phyloP scores from a whole-genome alignment of 2,329 filamentous ascomycete species.

The Didymella segeticola region DNA sequence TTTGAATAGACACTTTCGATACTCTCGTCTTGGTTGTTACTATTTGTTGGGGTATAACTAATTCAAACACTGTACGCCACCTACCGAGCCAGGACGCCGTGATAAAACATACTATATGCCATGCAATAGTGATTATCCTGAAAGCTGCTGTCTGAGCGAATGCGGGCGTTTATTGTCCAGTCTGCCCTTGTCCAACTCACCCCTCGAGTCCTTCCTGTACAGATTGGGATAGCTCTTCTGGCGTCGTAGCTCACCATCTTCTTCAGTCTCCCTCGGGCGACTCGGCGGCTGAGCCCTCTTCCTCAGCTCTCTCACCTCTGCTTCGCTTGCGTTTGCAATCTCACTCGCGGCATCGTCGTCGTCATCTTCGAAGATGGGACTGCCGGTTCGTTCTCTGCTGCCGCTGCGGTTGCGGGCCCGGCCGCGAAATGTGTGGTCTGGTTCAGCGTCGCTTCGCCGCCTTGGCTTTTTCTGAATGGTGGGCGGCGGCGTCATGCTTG shows the following conservation, averaged over 20 bases:
- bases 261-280: constrained; percentile 33
- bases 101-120: not conserved
- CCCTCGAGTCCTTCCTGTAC: constrained; percentile 33
- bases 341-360: constrained; percentile 12
- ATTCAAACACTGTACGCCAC: too few species aligned
- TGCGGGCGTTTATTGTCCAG: constrained; percentile 3
- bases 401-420: constrained; percentile 37
- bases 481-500: constrained; percentile 33
- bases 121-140: not conserved
- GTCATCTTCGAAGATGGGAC: constrained; percentile 33
- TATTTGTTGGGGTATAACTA: not conserved
- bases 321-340: constrained; percentile 16
- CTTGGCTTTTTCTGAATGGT: constrained; percentile 33
- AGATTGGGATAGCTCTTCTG: constrained; percentile 49
- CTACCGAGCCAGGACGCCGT: too few species aligned
- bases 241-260: constrained; percentile 37
- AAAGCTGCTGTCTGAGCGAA: constrained; percentile 12
- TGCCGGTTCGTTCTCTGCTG: constrained; percentile 26
- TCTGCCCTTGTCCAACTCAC: constrained; percentile 9
- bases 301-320: constrained; percentile 37
- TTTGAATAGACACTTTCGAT: too few species aligned
- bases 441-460: constrained; percentile 44
- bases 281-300: constrained; percentile 47
- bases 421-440: constrained; percentile 45
- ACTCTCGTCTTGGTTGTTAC: too few species aligned